A percentile compares a stretch with the other conserved stretches of the same genome.
phyloP scores from a whole-genome alignment of 163 green algal species.

The Chlamydomonas reinhardtii region DNA sequence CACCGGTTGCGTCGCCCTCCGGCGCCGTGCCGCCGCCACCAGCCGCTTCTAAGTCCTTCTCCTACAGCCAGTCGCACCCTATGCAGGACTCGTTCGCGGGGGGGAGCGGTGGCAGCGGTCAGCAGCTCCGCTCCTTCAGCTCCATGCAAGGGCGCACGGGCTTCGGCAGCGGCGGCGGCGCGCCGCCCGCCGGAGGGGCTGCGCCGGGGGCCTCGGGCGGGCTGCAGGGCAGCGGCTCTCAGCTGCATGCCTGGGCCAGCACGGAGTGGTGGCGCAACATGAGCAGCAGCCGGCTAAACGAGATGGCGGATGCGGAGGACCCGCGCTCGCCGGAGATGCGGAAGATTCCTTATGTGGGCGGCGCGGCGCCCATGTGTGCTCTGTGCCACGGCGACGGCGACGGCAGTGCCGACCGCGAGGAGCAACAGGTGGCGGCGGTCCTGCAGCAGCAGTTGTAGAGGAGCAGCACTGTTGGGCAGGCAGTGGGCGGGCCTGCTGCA shows the following conservation, averaged over 20 bases:
- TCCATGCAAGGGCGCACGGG: neutral
- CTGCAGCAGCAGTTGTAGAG: neutral
- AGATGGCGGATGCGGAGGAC: constrained; percentile 37
- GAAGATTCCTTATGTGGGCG: constrained; percentile 22
- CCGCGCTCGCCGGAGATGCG: constrained; percentile 34
- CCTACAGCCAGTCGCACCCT: too few relatives aligned
- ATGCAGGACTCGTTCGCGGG: too few relatives aligned
- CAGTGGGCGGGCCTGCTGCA: too few relatives aligned
- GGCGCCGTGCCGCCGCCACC: too few relatives aligned
- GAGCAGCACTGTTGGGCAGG: too few relatives aligned
- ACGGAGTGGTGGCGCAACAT: constrained; percentile 43
- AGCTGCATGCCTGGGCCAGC: neutral
- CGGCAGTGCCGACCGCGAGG: neutral
- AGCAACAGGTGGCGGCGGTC: neutral
- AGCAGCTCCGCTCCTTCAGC: too few relatives aligned
- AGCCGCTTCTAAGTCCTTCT: too few relatives aligned
- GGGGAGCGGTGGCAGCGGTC: too few relatives aligned
- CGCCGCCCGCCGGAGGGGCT: neutral
- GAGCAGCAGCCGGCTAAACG: constrained; percentile 29
- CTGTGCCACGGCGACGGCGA: constrained; percentile 3
- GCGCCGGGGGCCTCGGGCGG: too few relatives aligned
- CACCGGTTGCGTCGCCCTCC: too few relatives aligned
- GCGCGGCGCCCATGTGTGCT: constrained; percentile 22
- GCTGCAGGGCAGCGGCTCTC: too few relatives aligned
- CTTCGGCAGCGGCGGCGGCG: constrained; percentile 22